Base-by-base conservation (phyloP, 2,329 filamentous ascomycete genomes). In the Ambrosiella beaveri region DNA sequence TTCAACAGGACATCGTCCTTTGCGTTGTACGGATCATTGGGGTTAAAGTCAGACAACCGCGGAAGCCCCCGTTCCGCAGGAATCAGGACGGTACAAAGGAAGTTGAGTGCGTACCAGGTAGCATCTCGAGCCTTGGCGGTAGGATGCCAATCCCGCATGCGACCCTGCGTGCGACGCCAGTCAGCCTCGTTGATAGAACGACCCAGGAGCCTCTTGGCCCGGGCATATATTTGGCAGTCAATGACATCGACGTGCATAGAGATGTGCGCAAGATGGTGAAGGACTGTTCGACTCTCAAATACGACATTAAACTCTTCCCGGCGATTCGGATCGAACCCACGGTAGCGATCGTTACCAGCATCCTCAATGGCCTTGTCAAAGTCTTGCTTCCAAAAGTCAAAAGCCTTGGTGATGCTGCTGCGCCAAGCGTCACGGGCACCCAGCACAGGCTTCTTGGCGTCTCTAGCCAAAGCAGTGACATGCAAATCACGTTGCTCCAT, bases 401-500 rank as follows among this genome's bases (percentile, higher is more conserved):
- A 97, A 0, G 93, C 90, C 57, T 84, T 79, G 1, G 88, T 89
- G 39, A 98, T 74, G 3, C 88, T 84, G 7, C 83, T 81, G 57
- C 90, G 82, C 93, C 93, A 97, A 68, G 91, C 91, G 66, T 95
- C 89, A 17, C 89, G 82, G 2, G 86, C 89, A 2, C 91, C 91
- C 1, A 95, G 77, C 27, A 27, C 27, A 0, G 88, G 84, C 64
- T 85, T 82, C 0, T 82, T 81, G 9, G 90, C 87, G 11, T 86
- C 75, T 0, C 73, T 73, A 5, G 80, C 89, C 0, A 97, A 76
- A 0, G 89, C 89, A 67, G 84, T 91, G 60, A 95, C 85, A 71
- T 96, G 91, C 12, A 96, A 78, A 68, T 97, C 93, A 66, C 91
- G 81, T 68, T 97, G 90, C 67, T 95, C 93, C 86, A 97, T 91